A percentile compares a stretch with the other conserved stretches of the same genome.
These are phyloP conservation scores for Pyrenula massariospora DNA, from an alignment of 495 filamentous ascomycete genomes.

Conservation along the genomic window DNA sequence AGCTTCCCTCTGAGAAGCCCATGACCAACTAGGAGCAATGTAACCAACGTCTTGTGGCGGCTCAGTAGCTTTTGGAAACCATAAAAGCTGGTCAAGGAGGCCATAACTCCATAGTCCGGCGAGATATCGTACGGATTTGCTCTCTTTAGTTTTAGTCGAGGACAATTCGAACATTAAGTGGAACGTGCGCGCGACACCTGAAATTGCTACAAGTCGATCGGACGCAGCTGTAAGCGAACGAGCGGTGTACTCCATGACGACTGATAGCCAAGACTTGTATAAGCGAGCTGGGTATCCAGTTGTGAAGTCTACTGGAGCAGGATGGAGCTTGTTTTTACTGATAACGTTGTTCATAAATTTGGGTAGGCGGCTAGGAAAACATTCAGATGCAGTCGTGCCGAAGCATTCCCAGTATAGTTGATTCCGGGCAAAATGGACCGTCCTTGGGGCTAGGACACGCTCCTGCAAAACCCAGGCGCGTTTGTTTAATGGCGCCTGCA, in stretches of 20 bases:
- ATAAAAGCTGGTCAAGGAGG: conserved; percentile 14
- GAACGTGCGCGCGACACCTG: conserved; percentile 1
- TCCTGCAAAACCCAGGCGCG: conserved; percentile 23
- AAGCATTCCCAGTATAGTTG: conserved; percentile 21
- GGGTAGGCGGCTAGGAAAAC: background rate
- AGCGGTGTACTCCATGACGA: conserved; percentile 1
- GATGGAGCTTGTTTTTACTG: background rate
- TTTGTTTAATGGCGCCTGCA: conserved; percentile 9
- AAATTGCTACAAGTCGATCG: conserved; percentile 5
- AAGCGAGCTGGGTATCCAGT: background rate
- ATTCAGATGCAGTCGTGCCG: background rate
- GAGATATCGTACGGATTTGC: conserved; percentile 5
- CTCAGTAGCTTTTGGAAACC: conserved; percentile 5
- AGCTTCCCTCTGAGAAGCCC: background rate
- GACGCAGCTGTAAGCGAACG: background rate
- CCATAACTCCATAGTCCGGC: conserved; percentile 14
- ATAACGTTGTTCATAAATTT: background rate
- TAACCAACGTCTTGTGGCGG: background rate
- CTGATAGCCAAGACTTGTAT: background rate
- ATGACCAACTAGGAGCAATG: background rate
- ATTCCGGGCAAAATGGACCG: conserved; percentile 9
- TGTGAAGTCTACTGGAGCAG: background rate
- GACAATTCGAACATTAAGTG: background rate
- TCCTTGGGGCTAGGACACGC: conserved; percentile 13
- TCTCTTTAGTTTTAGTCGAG: background rate